These are phyloP conservation scores for Crithidia expoeki DNA, from an alignment of 208 protist genomes.

Conservation along the genomic window DNA sequence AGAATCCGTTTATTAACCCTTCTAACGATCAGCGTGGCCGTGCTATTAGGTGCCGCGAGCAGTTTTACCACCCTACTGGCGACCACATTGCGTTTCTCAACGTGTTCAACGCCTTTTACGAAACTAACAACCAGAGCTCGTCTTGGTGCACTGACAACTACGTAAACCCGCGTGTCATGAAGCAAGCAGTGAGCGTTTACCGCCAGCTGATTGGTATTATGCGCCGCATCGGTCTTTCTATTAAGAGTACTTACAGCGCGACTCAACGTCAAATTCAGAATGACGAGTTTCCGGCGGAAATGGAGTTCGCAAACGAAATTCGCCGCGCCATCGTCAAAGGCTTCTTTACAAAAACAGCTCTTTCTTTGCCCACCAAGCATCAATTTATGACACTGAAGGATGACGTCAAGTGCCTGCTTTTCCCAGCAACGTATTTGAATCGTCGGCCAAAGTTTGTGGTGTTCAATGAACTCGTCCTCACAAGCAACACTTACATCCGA, in stretches of 20 bases:
- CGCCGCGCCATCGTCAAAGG: slow-evolving; percentile 92
- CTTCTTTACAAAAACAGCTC: slow-evolving; percentile 97
- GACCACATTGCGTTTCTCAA: slow-evolving; percentile 97
- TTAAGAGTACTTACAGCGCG: slow-evolving; percentile 69
- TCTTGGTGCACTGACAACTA: slow-evolving; percentile 98
- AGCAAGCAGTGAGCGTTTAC: slow-evolving; percentile 94
- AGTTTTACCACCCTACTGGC: slow-evolving; percentile 96
- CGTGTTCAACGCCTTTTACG: slow-evolving; percentile 89
- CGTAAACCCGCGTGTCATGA: slow-evolving; percentile 95
- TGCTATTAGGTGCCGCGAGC: slow-evolving; percentile 82
- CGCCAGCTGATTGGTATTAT: slow-evolving; percentile 95
- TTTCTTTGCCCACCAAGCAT: slow-evolving; percentile 94
- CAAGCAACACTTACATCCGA: slow-evolving; percentile 95
- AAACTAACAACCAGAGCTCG: slow-evolving; percentile 56
- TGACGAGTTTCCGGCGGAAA: slow-evolving; percentile 27
- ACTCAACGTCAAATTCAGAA: slow-evolving; percentile 19
- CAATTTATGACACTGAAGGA: slow-evolving; percentile 97
- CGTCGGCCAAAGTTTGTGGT: slow-evolving; percentile 97
- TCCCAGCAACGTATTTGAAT: slow-evolving; percentile 91
- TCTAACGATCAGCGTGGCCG: slow-evolving; percentile 78
- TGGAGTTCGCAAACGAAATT: slow-evolving; percentile 88
- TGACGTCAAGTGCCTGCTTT: slow-evolving; percentile 93
- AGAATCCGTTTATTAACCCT: slow-evolving; percentile 77
- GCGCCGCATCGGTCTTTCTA: slow-evolving; percentile 54
- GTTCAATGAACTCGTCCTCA: slow-evolving; percentile 98